Conservation (phyloP, 1,284 basidiomycete species). For the Cryptococcus depauperatus region DNA sequence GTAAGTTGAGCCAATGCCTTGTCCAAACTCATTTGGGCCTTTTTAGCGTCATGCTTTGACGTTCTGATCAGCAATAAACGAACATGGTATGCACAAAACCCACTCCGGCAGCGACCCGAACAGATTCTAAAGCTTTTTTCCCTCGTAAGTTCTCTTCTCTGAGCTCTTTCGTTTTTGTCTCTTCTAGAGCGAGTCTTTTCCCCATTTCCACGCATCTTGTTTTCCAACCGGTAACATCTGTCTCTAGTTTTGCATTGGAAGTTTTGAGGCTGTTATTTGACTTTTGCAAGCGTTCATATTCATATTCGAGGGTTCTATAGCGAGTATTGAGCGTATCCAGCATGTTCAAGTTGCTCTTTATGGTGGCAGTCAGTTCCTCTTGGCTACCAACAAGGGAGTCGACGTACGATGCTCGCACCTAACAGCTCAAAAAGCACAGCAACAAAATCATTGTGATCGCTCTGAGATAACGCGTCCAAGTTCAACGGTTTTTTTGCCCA, state of each 20-base stretch:
- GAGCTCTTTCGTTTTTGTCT: slow-evolving; percentile 54
- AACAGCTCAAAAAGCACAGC: slow-evolving; percentile 72
- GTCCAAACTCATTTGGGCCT: slow-evolving; percentile 65
- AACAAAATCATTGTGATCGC: slow-evolving; percentile 58
- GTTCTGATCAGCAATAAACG: slow-evolving; percentile 4
- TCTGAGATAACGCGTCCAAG: slow-evolving; percentile 55
- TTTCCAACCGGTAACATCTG: slow-evolving; percentile 55
- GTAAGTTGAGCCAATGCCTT: slow-evolving; percentile 67
- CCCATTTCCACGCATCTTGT: slow-evolving; percentile 52
- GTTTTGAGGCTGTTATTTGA: slow-evolving; percentile 26
- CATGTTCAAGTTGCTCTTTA: slow-evolving; percentile 64
- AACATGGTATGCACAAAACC: slow-evolving; percentile 12
- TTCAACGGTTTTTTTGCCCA: slow-evolving; percentile 54
- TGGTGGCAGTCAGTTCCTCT: slow-evolving; percentile 1
- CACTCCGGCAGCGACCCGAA: slow-evolving; percentile 41
- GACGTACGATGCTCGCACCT: slow-evolving; percentile 65
- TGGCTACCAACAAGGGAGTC: background rate
- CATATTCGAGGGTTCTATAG: slow-evolving; percentile 68
- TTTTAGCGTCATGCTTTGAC: slow-evolving; percentile 70
- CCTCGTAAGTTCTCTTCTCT: slow-evolving; percentile 33
- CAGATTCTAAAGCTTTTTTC: slow-evolving; percentile 38
- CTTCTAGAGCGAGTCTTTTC: slow-evolving; percentile 47
- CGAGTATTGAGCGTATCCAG: slow-evolving; percentile 69
- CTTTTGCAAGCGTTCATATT: slow-evolving; percentile 68
- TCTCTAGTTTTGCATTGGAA: slow-evolving; percentile 42